These are phyloP conservation scores for Stagonosporopsis cucurbitacearum DNA, from an alignment of 2,329 filamentous ascomycete species.

Conservation along the genomic window DNA sequence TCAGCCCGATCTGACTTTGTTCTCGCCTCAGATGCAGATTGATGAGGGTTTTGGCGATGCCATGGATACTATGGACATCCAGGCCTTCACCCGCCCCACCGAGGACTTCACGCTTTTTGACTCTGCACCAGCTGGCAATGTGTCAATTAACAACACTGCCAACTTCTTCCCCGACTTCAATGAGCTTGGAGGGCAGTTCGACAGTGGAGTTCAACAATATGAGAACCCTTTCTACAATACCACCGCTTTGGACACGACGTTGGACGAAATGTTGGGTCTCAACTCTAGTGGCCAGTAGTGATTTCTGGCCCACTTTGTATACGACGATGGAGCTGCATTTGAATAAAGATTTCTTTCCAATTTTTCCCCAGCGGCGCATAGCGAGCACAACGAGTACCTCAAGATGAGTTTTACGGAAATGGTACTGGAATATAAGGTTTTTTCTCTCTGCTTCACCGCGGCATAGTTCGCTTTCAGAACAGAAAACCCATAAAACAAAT, in stretches of 20 bases:
- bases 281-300: conserved; percentile 33
- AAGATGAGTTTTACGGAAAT: conserved; percentile 23
- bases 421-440: conserved; percentile 25
- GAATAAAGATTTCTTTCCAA: conserved; percentile 27
- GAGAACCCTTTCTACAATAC: conserved; percentile 37
- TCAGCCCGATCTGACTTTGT: conserved; percentile 72
- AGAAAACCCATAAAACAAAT: conserved; percentile 47
- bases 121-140: conserved; percentile 29
- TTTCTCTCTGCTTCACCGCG: conserved; percentile 27
- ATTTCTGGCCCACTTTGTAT: conserved; percentile 20
- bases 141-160: conserved; percentile 33
- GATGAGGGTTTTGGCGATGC: conserved; percentile 71
- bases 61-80: conserved; percentile 37
- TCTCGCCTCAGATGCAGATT: conserved; percentile 66
- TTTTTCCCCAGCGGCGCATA: conserved; percentile 22
- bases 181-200: conserved; percentile 49
- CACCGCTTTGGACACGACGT: conserved; percentile 25
- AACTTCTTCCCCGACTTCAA: conserved; percentile 50
- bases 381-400: conserved; percentile 21
- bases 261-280: conserved; percentile 42
- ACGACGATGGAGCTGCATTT: conserved; percentile 30
- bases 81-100: conserved; percentile 39
- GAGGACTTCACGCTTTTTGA: conserved; percentile 70
- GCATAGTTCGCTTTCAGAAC: conserved; percentile 29
- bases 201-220: conserved; percentile 24